Evolutionary conservation across 2,329 filamentous ascomycete species (phyloP), one percentile per base, ranked within the genome.

Genomic region (Nothophaeocryptopus gaeumannii): DNA sequence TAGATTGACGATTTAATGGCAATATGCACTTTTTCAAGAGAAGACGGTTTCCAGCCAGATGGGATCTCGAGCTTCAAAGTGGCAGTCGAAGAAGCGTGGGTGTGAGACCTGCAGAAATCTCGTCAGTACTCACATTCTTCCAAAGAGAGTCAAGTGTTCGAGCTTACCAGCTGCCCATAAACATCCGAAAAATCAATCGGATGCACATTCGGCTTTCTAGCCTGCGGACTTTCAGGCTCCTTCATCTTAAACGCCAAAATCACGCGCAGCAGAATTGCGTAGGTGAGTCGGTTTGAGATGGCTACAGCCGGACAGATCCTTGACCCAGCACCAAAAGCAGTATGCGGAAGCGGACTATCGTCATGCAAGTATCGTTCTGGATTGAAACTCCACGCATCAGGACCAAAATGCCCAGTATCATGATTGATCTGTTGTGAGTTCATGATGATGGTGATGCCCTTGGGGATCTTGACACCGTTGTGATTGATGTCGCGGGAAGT

Each of bases 261-360:
- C 26, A 50, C n/a, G 9, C 47, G 26, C 39, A 39, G 39, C 34
- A 45, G 31, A 7, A 50, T 32, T 4, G 41, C 47, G 36, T 39
- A 45, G 5, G 36, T 45, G 33, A 50, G 35, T 5, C 47, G 30
- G 34, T 50, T 50, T 1, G 40, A 45, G 16, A 45, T 50, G 3
- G 14, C 40, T 3, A 45, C 40, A 13, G 47, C 47, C 13, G 47
- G 47, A 30, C 40, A 45, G 15, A 50, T 50, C 30, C 47, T 33
- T 1, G 34, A 20, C 12, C 47, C 40, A 29, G 47, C 47, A 9
- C 40, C 47, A 36, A 50, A 50, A 5, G 34, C 40, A 2, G 31
- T 32, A 26, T 45, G 36, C 15, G 47, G 47, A 12, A 45, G 16
- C 5, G 40, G 34, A 16, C 26, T 44, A 20, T 43, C 47, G 20